Percentiles rank a stretch among this genome's conserved stretches.
These are phyloP conservation scores for Capsicum chinense DNA, from an alignment of 257 asterid genomes.

Conservation along the genomic window DNA sequence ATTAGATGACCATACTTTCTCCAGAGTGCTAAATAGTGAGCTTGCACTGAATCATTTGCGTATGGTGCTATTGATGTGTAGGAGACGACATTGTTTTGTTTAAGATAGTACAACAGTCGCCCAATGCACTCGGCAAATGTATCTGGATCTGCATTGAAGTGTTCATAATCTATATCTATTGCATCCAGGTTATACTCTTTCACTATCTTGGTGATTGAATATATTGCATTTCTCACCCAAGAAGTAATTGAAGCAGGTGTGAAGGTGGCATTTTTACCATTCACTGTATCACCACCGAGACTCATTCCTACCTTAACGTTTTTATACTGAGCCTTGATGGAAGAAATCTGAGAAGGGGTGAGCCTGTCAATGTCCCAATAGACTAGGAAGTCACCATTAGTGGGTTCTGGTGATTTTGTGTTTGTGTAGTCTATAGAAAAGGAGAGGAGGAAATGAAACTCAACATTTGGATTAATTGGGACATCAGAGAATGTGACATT, in stretches of 20 bases:
- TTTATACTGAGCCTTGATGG: constrained; percentile 57
- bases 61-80: constrained; percentile 75
- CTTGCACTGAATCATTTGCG: constrained; percentile 50
- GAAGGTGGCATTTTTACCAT: constrained; percentile 43
- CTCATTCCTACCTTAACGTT: constrained; percentile 76
- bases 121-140: constrained; percentile 83
- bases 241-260: constrained; percentile 50
- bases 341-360: constrained; percentile 53
- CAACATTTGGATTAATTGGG: constrained; percentile 45
- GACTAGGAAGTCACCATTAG: constrained; percentile 61
- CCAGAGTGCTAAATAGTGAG: constrained; percentile 72
- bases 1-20: constrained; percentile 57
- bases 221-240: constrained; percentile 71
- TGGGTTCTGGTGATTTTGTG: constrained; percentile 51
- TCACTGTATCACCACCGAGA: constrained; percentile 62
- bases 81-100: constrained; percentile 51
- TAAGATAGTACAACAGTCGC: constrained; percentile 53
- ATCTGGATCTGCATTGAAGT: constrained; percentile 63
- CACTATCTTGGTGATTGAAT: constrained; percentile 55
- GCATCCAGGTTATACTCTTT: constrained; percentile 61
- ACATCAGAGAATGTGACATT: constrained; percentile 58
- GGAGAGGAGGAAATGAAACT: constrained; percentile 74
- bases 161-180: constrained; percentile 78
- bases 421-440: constrained; percentile 69
- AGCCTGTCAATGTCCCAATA: constrained; percentile 67